These are phyloP conservation scores for Phlebiopsis flavidoalba DNA, from an alignment of 768 basidiomycete genomes.

Conservation along the genomic window DNA sequence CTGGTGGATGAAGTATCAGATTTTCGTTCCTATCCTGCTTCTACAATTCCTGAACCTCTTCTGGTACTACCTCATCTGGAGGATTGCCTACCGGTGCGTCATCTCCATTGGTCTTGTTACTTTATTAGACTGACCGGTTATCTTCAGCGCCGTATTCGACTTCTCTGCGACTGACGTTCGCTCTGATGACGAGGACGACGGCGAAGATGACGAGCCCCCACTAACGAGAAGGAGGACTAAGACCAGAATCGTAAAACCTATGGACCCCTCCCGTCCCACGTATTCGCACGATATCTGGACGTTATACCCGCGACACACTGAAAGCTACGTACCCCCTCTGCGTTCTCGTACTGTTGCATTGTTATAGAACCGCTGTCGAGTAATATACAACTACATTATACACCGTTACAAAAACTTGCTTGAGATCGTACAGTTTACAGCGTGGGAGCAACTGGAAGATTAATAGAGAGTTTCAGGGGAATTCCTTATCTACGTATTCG, in stretches of 20 bases:
- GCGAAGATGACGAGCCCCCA: constrained; percentile 23
- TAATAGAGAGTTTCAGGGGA: background rate
- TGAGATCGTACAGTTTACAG: background rate
- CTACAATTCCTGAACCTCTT: constrained; percentile 86
- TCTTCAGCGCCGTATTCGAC: constrained; percentile 49
- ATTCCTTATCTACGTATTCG: background rate
- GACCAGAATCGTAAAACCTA: background rate
- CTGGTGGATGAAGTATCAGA: constrained; percentile 78
- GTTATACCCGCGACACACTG: background rate
- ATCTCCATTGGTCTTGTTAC: background rate
- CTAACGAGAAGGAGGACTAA: constrained; percentile 17
- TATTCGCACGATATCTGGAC: background rate
- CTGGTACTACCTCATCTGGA: constrained; percentile 86
- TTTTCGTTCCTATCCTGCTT: constrained; percentile 68
- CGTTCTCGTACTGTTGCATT: background rate
- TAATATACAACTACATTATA: background rate
- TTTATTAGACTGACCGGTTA: background rate
- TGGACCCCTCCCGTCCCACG: background rate
- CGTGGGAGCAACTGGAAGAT: background rate
- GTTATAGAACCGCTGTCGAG: background rate
- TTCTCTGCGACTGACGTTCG: constrained; percentile 58
- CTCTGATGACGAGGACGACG: constrained; percentile 74
- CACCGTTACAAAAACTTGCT: background rate
- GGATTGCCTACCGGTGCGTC: constrained; percentile 68
- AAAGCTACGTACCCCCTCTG: background rate